Conservation (phyloP, 2,329 filamentous ascomycete species). For the Talaromyces sp. region DNA sequence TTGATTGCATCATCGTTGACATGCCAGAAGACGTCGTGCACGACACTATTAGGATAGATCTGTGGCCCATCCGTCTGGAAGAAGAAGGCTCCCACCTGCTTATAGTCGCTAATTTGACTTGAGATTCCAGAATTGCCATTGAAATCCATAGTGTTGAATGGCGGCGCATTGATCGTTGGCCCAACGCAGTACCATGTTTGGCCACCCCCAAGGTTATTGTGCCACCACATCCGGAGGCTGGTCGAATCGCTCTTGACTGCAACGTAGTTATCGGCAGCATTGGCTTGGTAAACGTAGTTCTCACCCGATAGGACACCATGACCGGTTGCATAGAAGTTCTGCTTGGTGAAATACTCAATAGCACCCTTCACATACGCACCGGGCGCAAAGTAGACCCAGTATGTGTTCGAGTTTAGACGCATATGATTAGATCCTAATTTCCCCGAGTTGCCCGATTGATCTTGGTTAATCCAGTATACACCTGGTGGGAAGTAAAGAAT, state of each 20-base stretch:
- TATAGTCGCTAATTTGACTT: conserved; percentile 34
- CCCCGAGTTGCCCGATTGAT: neutral
- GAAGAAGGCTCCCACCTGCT: conserved; percentile 43
- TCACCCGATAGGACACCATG: conserved; percentile 41
- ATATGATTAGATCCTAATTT: conserved; percentile 21
- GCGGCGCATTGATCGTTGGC: conserved; percentile 35
- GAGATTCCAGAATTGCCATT: conserved; percentile 20
- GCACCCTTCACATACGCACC: conserved; percentile 43
- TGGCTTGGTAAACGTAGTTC: conserved; percentile 42
- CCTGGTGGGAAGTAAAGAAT: conserved; percentile 27
- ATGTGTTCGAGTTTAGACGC: conserved; percentile 27
- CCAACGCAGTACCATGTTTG: conserved; percentile 32
- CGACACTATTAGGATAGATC: conserved; percentile 33
- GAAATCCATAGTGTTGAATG: conserved; percentile 42
- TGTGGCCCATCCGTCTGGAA: conserved; percentile 40
- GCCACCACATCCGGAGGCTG: conserved; percentile 35
- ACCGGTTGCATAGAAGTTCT: conserved; percentile 34
- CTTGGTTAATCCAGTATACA: conserved; percentile 24
- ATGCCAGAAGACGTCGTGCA: conserved; percentile 40
- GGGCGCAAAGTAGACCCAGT: conserved; percentile 31
- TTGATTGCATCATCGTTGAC: conserved; percentile 40
- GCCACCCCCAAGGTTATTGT: conserved; percentile 23
- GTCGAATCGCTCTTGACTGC: conserved; percentile 29
- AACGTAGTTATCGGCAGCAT: conserved; percentile 32
- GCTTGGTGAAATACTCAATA: conserved; percentile 30